phyloP scores from a whole-genome alignment of 306 rosid genomes.

The Corylus heterophylla region DNA sequence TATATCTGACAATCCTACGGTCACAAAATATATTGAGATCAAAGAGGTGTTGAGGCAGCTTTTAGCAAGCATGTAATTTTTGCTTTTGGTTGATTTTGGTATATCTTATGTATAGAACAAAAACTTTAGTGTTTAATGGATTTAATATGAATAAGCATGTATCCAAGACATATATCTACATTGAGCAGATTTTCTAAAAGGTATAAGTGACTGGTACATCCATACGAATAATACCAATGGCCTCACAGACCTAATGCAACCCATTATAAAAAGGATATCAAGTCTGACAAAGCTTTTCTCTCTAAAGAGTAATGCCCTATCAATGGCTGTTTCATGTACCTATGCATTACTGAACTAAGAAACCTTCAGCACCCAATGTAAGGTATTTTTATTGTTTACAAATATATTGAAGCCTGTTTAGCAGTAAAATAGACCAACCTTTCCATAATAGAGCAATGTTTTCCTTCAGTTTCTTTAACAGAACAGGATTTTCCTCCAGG shows the following conservation, averaged over 20 bases:
- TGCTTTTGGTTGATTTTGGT: background rate
- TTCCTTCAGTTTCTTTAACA: constrained; percentile 65
- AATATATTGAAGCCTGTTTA: background rate
- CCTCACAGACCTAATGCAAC: background rate
- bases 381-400: background rate
- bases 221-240: background rate
- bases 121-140: background rate
- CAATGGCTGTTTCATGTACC: background rate
- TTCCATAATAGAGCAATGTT: constrained; percentile 58
- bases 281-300: background rate
- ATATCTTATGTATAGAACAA: too few relatives aligned
- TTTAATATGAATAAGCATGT: background rate
- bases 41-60: background rate
- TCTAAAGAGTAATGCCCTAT: background rate
- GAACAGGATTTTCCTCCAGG: constrained; percentile 77
- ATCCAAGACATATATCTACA: background rate
- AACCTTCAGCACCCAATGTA: background rate
- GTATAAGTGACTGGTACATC: background rate
- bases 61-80: background rate
- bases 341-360: constrained; percentile 3
- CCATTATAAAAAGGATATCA: background rate
- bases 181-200: background rate
- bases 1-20: constrained; percentile 68
- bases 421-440: constrained; percentile 52
- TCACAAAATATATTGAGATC: constrained; percentile 26